phyloP scores from a whole-genome alignment of 768 basidiomycete species.

The Phlegmacium glaucopus region DNA sequence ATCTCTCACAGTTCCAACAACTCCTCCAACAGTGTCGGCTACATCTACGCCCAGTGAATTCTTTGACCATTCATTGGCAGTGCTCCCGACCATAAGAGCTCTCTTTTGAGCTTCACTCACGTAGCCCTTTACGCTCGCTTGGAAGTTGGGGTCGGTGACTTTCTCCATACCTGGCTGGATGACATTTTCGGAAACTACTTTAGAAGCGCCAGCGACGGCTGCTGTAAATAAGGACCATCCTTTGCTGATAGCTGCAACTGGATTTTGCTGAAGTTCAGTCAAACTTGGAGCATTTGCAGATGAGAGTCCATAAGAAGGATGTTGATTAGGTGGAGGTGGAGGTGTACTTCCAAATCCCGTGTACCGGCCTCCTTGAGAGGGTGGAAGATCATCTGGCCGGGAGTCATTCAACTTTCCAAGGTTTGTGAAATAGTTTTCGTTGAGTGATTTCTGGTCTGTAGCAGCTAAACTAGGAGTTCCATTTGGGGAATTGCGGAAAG shows the following conservation, averaged over 20 bases:
- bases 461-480: slow-evolving; percentile 38
- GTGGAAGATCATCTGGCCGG: slow-evolving; percentile 77
- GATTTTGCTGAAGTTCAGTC: slow-evolving; percentile 82
- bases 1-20: slow-evolving; percentile 64
- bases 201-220: slow-evolving; percentile 75
- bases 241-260: slow-evolving; percentile 80
- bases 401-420: slow-evolving; percentile 81
- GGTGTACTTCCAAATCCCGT: slow-evolving; percentile 90
- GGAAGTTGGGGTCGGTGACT: slow-evolving; percentile 77
- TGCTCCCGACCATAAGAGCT: slow-evolving; percentile 57
- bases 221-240: slow-evolving; percentile 96
- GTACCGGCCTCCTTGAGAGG: slow-evolving; percentile 92
- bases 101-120: slow-evolving; percentile 64
- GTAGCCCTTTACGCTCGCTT: slow-evolving; percentile 71
- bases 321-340: slow-evolving; percentile 49
- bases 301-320: slow-evolving; percentile 71
- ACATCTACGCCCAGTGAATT: slow-evolving; percentile 82
- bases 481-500: slow-evolving; percentile 44
- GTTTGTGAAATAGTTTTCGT: slow-evolving; percentile 83
- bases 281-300: slow-evolving; percentile 79
- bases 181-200: slow-evolving; percentile 78
- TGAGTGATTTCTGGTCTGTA: slow-evolving; percentile 67
- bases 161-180: slow-evolving; percentile 87
- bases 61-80: slow-evolving; percentile 78
- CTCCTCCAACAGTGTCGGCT: slow-evolving; percentile 68